phyloP scores from a whole-genome alignment of 768 basidiomycete genomes.

The Cystofilobasidium capitatum region DNA sequence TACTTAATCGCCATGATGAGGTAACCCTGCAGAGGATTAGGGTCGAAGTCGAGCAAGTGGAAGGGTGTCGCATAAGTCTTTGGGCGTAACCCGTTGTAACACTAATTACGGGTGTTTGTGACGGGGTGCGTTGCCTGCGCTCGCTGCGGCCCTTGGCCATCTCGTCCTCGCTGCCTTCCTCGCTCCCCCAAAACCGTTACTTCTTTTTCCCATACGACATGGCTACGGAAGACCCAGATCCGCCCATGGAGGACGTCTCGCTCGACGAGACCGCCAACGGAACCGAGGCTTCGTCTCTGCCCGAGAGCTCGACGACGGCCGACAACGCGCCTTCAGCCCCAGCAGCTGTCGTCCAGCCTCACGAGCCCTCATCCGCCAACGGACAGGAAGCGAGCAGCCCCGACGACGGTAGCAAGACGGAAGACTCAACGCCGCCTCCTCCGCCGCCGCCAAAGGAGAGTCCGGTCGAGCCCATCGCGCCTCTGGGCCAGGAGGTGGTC shows the following conservation, averaged over 20 bases:
- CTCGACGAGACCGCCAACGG: neutral
- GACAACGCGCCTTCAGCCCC: neutral
- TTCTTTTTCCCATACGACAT: neutral
- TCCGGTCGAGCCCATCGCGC: neutral
- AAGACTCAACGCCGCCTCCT: neutral
- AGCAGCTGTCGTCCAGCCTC: neutral
- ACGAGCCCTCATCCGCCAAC: neutral
- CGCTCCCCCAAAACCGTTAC: neutral
- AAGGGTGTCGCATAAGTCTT: too few species aligned
- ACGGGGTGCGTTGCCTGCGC: too few species aligned
- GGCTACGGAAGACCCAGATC: neutral
- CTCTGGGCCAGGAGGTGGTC: neutral
- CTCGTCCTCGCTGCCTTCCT: too few species aligned
- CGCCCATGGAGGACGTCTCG: slow-evolving; percentile 10
- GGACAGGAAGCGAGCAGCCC: too few species aligned
- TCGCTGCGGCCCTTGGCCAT: too few species aligned
- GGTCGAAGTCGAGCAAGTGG: too few species aligned
- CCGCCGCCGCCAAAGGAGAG: slow-evolving; percentile 1
- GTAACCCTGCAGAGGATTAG: too few species aligned
- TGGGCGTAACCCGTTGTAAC: too few species aligned
- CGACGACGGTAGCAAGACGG: neutral
- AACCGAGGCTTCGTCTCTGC: neutral
- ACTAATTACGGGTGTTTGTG: too few species aligned
- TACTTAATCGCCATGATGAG: too few species aligned
- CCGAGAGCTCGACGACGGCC: neutral